Evolutionary conservation across 345 rosid species (phyloP), one percentile per base, ranked within the genome.

Genomic region (Gossypium ekmanianum): DNA sequence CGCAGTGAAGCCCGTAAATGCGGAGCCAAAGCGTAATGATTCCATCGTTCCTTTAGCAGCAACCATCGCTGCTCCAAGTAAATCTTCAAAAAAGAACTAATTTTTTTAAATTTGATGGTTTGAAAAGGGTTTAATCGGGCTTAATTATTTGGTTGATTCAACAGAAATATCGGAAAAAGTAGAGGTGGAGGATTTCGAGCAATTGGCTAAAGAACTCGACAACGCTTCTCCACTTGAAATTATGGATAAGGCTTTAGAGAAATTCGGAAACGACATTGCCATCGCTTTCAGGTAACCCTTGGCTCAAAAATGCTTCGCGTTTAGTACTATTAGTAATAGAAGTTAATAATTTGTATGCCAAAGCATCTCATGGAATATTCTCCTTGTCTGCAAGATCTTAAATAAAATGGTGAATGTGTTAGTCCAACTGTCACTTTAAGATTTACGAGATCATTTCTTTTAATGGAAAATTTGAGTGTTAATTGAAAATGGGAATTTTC

Each of bases 211-310:
- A 43, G 83, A 81, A 2, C 94, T 92, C 26, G 81, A 71, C 29
- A 79, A 80, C 52, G 94, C 97, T 75, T 94, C 98, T 72, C 97
- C 98, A 29, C 91, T 92, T 72, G 95, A 88, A 72, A 87, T 92
- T 72, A 88, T 92, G 89, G 98, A 94, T n/a, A 92, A 83, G 78
- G 98, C 98, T 17, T 87, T 94, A 2, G 92, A 88, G 82, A 86
- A 77, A 79, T 94, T 94, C 50, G 98, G 98, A 34, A 68, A 83
- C 54, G 91, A 92, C 27, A 94, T 94, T 45, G 98, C 98, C 3
- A 91, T 94, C 57, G 98, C 98, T 55, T 94, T 94, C 87, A 94
- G 97, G 98, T 92, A 78, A n/a, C 4, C 11, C 39, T 72, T 13
- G n/a, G 50, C 61, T 55, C 11, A 11, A 51, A 27, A 34, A 3